Evolutionary conservation across 345 rosid genomes (phyloP), one percentile per base, ranked within the genome.

Genomic region (Citrus unshiu): DNA sequence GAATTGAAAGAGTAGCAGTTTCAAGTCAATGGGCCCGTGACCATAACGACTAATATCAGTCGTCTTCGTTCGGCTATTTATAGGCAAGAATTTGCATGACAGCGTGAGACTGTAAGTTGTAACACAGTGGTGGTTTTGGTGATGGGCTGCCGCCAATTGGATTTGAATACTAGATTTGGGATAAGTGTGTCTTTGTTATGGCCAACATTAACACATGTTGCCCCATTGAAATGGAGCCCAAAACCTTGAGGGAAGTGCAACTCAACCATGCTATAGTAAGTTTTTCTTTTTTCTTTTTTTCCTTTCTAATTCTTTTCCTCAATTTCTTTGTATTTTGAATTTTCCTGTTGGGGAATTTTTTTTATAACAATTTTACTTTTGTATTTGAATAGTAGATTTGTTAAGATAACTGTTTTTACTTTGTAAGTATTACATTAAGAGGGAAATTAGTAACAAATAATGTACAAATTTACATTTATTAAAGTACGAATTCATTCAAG

Each of bases 171-270:
- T 4, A 73, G 37, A 54, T 77, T 81, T 65, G 59, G 59, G 19
- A 39, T 63, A 19, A 29, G 62, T 69, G 19, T 32, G 16, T 32
- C 30, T n/a, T 37, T 12, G 9, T 37, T 4, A 86, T 84, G 89
- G 86, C 88, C 62, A 76, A 34, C 27, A 21, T 27, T 29, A 70
- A 84, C 49, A 13, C 65, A 18, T 81, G 89, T 12, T 87, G 90
- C 81, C 64, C 85, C 51, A 89, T 87, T 34, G 90, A 89, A 84
- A 51, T 63, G 84, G 90, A 89, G 81, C 92, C 92, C 24, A 64
- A 81, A 66, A 89, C 92, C 67, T 80, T 84, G 82, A 79, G 58
- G 5, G 74, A 80, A 79, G 87, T 64, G 7, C 90, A 89, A 27
- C 80, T 89, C 46, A 73, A 25, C 77, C 79, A 65, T 54, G 92